Base-by-base conservation (phyloP, 768 basidiomycete genomes). In the Calocera viscosa region DNA sequence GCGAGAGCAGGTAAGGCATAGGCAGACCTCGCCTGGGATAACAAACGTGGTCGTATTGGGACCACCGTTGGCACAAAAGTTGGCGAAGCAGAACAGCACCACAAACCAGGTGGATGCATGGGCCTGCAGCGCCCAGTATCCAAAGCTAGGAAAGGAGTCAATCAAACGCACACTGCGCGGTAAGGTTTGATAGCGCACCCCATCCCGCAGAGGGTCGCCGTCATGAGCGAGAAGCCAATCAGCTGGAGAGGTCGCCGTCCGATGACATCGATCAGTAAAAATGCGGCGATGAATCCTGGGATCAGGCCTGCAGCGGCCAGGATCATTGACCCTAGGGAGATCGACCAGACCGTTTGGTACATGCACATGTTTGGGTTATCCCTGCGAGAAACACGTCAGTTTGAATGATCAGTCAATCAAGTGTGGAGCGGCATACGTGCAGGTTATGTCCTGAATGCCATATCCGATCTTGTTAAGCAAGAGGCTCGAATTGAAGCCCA, bases 401-500 rank as follows among this genome's bases (percentile, higher is more conserved):
- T 53, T 38, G 30, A 8, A 28, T 39, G 67, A 65, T 43, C 30
- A 70, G 34, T 65, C 67, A 35, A n/a, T n/a, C n/a, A n/a, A n/a
- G n/a, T n/a, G n/a, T n/a, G n/a, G n/a, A 64, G 43, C 7, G 19
- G 24, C 43, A 8, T 19, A 47, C 43, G 43, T 47, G 43, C 43
- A 47, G 24, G 19, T 7, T 3, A 19, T 19, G 19, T 24, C 43
- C 43, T 47, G 53, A 2, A 26, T 74, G 64, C 90, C 90, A 73
- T 87, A 91, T 64, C 76, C 77, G 72, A 93, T 92, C 30, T 87
- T 82, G 64, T 78, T 75, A 49, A 94, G 80, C 69, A 94, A 87
- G 73, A 86, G 84, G 35, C 83, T 80, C 1, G 86, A 88, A 77
- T 94, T 94, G 67, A 95, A 82, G 66, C 90, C 88, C 38, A 95